These are phyloP conservation scores for Yamadazyma sp. DNA, from an alignment of 805 yeast genomes.

Conservation along the genomic window DNA sequence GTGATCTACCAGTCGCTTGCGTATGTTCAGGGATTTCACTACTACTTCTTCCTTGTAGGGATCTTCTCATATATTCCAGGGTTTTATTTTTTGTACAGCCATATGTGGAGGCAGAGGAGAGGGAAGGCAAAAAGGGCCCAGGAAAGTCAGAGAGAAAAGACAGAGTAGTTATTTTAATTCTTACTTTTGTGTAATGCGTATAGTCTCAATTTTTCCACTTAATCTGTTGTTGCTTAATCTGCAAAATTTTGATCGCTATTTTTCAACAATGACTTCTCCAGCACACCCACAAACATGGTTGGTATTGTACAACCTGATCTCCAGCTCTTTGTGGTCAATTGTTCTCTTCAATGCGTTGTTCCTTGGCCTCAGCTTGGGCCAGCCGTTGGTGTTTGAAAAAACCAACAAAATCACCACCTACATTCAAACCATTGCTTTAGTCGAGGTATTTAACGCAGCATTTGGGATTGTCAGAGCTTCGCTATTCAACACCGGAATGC, in stretches of 20 bases:
- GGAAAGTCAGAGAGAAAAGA: too few relatives aligned
- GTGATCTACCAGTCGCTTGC: conserved; percentile 26
- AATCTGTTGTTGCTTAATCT: not conserved
- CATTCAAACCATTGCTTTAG: conserved; percentile 76
- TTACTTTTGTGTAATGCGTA: too few relatives aligned
- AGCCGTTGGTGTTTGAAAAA: conserved; percentile 62
- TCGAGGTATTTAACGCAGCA: conserved; percentile 77
- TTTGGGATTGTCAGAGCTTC: conserved; percentile 86
- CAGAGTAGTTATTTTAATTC: not conserved
- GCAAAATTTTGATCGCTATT: conserved; percentile 7
- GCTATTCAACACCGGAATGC: conserved; percentile 76
- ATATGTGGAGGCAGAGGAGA: conserved; percentile 35
- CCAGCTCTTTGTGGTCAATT: conserved; percentile 43
- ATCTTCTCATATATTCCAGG: conserved; percentile 34
- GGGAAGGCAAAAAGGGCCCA: conserved; percentile 14
- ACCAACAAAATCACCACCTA: conserved; percentile 58
- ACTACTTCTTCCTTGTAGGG: conserved; percentile 22
- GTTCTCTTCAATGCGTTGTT: conserved; percentile 41
- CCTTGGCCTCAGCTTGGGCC: conserved; percentile 46
- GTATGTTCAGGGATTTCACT: conserved; percentile 11
- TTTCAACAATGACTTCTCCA: conserved; percentile 5
- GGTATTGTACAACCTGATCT: conserved; percentile 42
- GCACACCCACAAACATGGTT: conserved; percentile 34
- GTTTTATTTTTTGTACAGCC: conserved; percentile 24
- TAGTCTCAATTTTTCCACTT: not conserved